These are phyloP conservation scores for Coniophora puteana DNA, from an alignment of 1,284 basidiomycete genomes.

Conservation along the genomic window DNA sequence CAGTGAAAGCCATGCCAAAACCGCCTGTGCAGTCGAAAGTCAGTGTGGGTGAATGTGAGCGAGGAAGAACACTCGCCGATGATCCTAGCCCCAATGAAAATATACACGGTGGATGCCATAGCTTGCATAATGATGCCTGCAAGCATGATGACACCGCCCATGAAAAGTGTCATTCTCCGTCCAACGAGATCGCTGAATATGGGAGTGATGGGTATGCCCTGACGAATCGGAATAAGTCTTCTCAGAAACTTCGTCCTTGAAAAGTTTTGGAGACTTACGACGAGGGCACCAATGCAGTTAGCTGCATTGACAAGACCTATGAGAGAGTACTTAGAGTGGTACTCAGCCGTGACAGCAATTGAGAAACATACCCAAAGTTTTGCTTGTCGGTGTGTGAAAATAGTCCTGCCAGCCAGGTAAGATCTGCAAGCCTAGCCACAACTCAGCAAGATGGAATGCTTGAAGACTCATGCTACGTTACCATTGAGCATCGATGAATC, in stretches of 20 bases:
- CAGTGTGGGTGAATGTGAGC: slow-evolving; percentile 9
- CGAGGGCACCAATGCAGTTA: slow-evolving; percentile 57
- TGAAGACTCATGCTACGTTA: slow-evolving; percentile 21
- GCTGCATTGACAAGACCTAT: slow-evolving; percentile 59
- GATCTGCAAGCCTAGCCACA: slow-evolving; percentile 52
- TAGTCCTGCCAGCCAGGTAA: slow-evolving; percentile 56
- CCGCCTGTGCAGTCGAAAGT: slow-evolving; percentile 46
- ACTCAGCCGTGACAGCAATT: not conserved
- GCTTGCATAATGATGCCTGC: slow-evolving; percentile 55
- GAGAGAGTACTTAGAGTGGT: slow-evolving; percentile 3
- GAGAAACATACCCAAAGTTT: slow-evolving; percentile 40
- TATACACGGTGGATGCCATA: slow-evolving; percentile 41
- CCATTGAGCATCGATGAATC: slow-evolving; percentile 65
- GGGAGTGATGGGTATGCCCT: slow-evolving; percentile 59
- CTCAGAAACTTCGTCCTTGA: not conserved
- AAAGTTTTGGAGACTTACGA: slow-evolving; percentile 29
- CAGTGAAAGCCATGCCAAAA: slow-evolving; percentile 58
- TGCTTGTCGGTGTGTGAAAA: slow-evolving; percentile 49
- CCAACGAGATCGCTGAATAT: slow-evolving; percentile 54
- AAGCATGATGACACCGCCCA: slow-evolving; percentile 58
- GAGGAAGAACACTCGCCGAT: slow-evolving; percentile 39
- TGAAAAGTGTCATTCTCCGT: slow-evolving; percentile 50
- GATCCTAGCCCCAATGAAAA: slow-evolving; percentile 56
- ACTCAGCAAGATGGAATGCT: not conserved
- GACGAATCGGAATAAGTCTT: slow-evolving; percentile 3